Evolutionary conservation across 129 eudicot genomes (phyloP).

Genomic region (Escallonia rubra): DNA sequence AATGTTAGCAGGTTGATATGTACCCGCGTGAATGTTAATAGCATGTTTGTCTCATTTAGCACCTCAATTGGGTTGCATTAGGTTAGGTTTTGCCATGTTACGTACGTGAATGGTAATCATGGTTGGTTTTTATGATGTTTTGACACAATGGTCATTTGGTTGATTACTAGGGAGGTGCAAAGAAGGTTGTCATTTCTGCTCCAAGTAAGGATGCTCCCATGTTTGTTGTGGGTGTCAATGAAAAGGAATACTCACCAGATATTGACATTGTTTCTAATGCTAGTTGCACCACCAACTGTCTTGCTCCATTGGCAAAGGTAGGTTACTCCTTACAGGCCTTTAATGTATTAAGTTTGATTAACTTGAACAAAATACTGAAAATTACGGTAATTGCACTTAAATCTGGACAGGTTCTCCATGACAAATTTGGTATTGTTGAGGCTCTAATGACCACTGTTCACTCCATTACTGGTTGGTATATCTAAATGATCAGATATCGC

Average conservation of each 20-base stretch:
- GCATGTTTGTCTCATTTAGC: neutral
- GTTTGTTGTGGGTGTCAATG: slow-evolving; percentile 88
- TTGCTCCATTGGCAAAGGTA: slow-evolving; percentile 76
- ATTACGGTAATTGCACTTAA: neutral
- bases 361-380: neutral
- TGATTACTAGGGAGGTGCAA: slow-evolving; percentile 68
- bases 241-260: slow-evolving; percentile 64
- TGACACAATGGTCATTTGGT: neutral
- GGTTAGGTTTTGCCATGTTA: neutral
- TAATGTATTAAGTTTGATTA: too few species aligned
- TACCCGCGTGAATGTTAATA: too few species aligned
- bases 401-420: slow-evolving; percentile 54
- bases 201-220: slow-evolving; percentile 81
- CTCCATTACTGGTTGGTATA: slow-evolving; percentile 56
- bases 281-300: slow-evolving; percentile 87
- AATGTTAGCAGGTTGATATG: neutral
- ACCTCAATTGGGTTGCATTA: neutral
- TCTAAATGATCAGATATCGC: neutral
- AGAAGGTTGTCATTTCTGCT: slow-evolving; percentile 83
- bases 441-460: slow-evolving; percentile 82
- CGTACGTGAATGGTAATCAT: neutral
- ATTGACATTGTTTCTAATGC: slow-evolving; percentile 75
- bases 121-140: neutral
- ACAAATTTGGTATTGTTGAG: slow-evolving; percentile 84
- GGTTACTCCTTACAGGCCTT: too few species aligned